Conservation (phyloP, 805 yeast species). For the Candida succiphila region DNA sequence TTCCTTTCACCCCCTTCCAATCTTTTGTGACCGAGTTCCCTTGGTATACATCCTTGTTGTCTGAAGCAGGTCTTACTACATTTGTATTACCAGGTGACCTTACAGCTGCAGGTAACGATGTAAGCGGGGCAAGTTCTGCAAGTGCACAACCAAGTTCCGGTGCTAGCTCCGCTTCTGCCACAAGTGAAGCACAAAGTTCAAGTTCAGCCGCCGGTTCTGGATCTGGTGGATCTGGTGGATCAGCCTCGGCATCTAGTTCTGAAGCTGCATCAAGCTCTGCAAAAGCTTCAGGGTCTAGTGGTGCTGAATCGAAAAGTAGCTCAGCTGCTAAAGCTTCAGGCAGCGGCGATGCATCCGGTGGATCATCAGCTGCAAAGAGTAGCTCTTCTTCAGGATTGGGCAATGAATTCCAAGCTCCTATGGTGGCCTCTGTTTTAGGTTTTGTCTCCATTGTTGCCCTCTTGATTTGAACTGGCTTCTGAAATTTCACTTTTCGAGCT, state of each 20-base stretch:
- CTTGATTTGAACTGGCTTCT: too few species aligned
- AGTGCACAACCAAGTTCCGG: not conserved
- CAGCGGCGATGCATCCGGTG: too few species aligned
- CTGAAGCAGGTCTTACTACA: slow-evolving; percentile 14
- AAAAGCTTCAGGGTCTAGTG: not conserved
- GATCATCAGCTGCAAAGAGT: too few species aligned
- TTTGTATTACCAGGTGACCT: slow-evolving; percentile 20
- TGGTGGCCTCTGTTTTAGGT: too few species aligned
- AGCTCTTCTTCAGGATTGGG: too few species aligned
- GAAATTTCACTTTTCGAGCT: too few species aligned
- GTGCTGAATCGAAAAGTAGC: not conserved
- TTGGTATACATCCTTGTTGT: slow-evolving; percentile 20
- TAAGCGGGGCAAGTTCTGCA: too few species aligned
- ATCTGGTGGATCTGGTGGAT: too few species aligned
- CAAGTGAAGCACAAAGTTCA: not conserved
- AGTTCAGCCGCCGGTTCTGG: too few species aligned
- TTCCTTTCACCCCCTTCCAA: slow-evolving; percentile 24
- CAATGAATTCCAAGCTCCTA: too few species aligned
- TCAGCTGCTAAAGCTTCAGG: not conserved
- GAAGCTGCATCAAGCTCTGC: not conserved
- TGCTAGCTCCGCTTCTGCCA: not conserved
- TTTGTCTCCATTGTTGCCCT: too few species aligned
- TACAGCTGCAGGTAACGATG: slow-evolving; percentile 7
- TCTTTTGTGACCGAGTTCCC: slow-evolving; percentile 23
- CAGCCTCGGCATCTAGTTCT: too few species aligned